Percentiles rank a stretch among this genome's conserved stretches.
These are phyloP conservation scores for Tremella fuciformis DNA, from an alignment of 768 basidiomycete genomes.

Conservation along the genomic window DNA sequence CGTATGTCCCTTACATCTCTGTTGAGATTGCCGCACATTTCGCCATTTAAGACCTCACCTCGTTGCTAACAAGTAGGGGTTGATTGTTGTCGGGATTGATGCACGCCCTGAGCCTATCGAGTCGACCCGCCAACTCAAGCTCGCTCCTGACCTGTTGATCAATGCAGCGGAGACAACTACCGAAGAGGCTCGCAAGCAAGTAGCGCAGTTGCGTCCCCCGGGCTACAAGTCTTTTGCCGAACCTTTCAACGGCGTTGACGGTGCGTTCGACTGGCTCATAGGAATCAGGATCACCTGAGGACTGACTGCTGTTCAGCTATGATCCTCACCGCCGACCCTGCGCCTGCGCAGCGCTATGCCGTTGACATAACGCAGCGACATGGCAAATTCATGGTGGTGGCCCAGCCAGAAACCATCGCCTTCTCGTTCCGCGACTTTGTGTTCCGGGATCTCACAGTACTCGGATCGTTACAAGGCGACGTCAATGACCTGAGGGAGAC, in stretches of 20 bases:
- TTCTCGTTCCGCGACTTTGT: constrained; percentile 19
- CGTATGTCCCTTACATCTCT: too few relatives aligned
- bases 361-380: constrained; percentile 14
- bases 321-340: constrained; percentile 19
- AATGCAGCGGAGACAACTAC: constrained; percentile 13
- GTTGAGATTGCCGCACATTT: too few relatives aligned
- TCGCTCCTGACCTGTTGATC: constrained; percentile 21
- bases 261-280: too few relatives aligned
- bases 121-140: constrained; percentile 1
- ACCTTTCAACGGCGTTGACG: too few relatives aligned
- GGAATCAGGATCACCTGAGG: too few relatives aligned
- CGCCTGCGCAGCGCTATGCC: constrained; percentile 16
- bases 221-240: constrained; percentile 19
- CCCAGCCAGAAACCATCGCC: constrained; percentile 11
- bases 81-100: constrained; percentile 28
- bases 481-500: constrained; percentile 21
- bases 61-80: constrained; percentile 15
- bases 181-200: constrained; percentile 16
- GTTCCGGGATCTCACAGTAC: constrained; percentile 15
- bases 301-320: too few relatives aligned
- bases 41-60: too few relatives aligned
- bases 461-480: constrained; percentile 20
- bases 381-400: constrained; percentile 21
- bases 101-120: constrained; percentile 19
- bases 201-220: constrained; percentile 15